Conservation (phyloP, 148 eudicot species). For the Chenopodium formosanum region DNA sequence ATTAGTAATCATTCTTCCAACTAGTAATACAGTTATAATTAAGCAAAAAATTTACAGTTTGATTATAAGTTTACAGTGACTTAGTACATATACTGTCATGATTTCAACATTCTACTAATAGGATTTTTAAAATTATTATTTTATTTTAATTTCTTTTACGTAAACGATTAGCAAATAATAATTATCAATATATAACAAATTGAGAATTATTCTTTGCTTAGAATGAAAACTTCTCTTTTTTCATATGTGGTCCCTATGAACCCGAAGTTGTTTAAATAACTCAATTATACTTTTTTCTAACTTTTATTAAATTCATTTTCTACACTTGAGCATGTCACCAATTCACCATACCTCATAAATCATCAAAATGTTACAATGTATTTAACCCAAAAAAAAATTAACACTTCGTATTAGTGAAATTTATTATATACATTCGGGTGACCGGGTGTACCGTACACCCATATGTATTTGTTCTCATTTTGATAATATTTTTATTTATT, state of each 20-base stretch:
- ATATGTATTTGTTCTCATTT: too few relatives aligned
- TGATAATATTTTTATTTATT: too few relatives aligned
- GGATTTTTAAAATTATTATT: too few relatives aligned
- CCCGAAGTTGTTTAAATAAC: not conserved
- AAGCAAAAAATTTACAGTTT: too few relatives aligned
- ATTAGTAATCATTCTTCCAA: too few relatives aligned
- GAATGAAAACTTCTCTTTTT: slow-evolving; percentile 19
- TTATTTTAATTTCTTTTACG: not conserved
- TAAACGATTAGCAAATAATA: not conserved
- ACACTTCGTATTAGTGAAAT: too few relatives aligned
- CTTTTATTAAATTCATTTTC: slow-evolving; percentile 7
- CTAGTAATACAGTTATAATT: too few relatives aligned
- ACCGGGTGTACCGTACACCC: too few relatives aligned
- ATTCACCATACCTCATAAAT: not conserved
- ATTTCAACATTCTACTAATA: not conserved
- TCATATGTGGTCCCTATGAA: slow-evolving; percentile 15
- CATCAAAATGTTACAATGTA: not conserved
- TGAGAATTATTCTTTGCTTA: slow-evolving; percentile 28
- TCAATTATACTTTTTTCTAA: too few relatives aligned
- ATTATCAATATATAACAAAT: not conserved
- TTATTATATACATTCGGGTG: too few relatives aligned
- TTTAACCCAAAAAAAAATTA: too few relatives aligned
- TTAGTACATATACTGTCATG: not conserved
- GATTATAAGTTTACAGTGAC: too few relatives aligned
- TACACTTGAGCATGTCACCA: not conserved